Evolutionary conservation across 1,284 basidiomycete genomes (phyloP).

Genomic region (Calocybe gambosa): DNA sequence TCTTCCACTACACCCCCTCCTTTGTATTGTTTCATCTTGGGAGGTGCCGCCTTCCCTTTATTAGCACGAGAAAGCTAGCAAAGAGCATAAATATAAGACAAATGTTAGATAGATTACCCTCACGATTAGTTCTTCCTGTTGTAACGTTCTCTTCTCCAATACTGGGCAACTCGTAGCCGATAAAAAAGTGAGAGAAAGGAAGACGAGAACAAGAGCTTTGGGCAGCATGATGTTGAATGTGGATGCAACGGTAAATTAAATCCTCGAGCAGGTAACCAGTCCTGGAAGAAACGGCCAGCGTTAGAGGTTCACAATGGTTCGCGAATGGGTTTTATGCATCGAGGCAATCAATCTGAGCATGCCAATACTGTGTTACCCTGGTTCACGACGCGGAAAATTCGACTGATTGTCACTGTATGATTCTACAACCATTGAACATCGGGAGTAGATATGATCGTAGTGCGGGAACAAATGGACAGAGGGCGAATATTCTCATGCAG

Average conservation of each 20-base stretch:
- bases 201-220: background rate
- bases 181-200: background rate
- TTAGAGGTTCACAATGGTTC: background rate
- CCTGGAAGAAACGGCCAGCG: constrained; percentile 1
- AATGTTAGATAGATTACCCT: background rate
- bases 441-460: no score
- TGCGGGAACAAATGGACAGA: no score
- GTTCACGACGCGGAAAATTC: no score
- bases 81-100: background rate
- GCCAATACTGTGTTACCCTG: no score
- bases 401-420: no score
- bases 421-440: no score
- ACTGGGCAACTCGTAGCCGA: background rate
- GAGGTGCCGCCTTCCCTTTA: background rate
- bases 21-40: background rate
- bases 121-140: background rate
- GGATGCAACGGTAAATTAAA: background rate
- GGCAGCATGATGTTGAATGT: background rate
- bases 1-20: background rate
- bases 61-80: background rate
- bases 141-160: background rate
- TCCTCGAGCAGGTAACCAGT: background rate
- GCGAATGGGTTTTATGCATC: background rate
- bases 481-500: no score
- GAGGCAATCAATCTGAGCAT: background rate